A percentile compares a stretch with the other conserved stretches of the same genome.
phyloP scores from a whole-genome alignment of 2,329 filamentous ascomycete genomes.

The Alternaria burnsii region DNA sequence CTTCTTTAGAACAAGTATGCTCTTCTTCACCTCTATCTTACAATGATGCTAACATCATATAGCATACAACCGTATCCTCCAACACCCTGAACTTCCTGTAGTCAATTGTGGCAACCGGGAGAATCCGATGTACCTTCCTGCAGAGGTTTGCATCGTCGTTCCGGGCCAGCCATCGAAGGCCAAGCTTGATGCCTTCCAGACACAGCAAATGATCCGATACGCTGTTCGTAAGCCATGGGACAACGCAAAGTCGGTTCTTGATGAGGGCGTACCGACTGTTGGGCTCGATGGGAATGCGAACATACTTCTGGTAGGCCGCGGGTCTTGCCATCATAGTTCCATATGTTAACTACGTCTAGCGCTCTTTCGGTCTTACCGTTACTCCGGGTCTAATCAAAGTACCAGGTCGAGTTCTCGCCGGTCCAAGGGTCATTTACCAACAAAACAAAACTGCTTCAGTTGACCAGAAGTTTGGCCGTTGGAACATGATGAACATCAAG shows the following conservation, averaged over 20 bases:
- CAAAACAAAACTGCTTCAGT: conserved; percentile 32
- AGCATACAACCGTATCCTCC: conserved; percentile 23
- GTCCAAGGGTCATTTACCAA: conserved; percentile 69
- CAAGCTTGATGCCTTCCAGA: conserved; percentile 33
- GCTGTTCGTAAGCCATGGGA: conserved; percentile 37
- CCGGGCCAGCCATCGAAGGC: conserved; percentile 33
- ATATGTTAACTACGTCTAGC: conserved; percentile 4
- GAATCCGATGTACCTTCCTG: conserved; percentile 36
- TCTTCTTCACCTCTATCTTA: neutral
- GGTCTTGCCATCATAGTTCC: neutral
- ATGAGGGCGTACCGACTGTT: conserved; percentile 22
- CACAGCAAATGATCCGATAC: conserved; percentile 37
- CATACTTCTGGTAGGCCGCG: conserved; percentile 22
- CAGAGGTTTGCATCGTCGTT: conserved; percentile 35
- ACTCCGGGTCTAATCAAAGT: conserved; percentile 72
- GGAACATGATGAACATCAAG: conserved; percentile 54
- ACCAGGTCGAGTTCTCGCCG: conserved; percentile 68
- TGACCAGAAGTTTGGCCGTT: conserved; percentile 61
- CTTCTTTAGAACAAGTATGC: conserved; percentile 27
- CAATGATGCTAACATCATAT: neutral
- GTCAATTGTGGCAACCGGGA: conserved; percentile 36
- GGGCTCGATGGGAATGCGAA: conserved; percentile 26
- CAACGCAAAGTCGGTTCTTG: conserved; percentile 31
- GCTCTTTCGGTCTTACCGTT: conserved; percentile 68
- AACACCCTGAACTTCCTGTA: conserved; percentile 27